Evolutionary conservation across 805 yeast genomes (phyloP), one percentile per base, ranked within the genome.

Genomic region (Monosporozyma yasuniensis): DNA sequence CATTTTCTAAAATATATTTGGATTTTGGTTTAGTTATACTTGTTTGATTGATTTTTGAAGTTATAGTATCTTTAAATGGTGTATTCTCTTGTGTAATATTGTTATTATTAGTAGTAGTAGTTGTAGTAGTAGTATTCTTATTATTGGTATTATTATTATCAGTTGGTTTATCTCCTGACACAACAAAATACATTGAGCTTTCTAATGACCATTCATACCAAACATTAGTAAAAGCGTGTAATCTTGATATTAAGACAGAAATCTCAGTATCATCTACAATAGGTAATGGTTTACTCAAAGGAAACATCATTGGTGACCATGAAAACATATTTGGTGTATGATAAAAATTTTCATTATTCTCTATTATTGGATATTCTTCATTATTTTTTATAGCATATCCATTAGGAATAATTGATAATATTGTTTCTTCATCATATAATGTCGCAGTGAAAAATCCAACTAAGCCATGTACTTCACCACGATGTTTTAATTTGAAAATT

Each of bases 131-230:
- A n/a, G n/a, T n/a, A n/a, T n/a, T n/a, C n/a, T n/a, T n/a, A n/a
- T n/a, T n/a, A n/a, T n/a, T n/a, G n/a, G n/a, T n/a, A n/a, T n/a
- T n/a, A n/a, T n/a, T n/a, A n/a, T n/a, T n/a, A n/a, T n/a, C n/a
- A n/a, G n/a, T n/a, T n/a, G 28, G 43, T 18, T 49, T 43, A 8
- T 52, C 52, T 14, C 59, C 61, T 1, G 71, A 65, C 2, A 63
- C 59, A 3, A 66, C 67, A 14, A 71, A 56, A 50, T 76, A 75
- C 32, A 77, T 68, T 56, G 72, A 80, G 4, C 77, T 69, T 57
- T 80, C 83, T 19, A 73, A 57, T 0, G 77, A 68, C 88, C 89
- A 84, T 52, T 80, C 84, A 56, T 83, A 83, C 88, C 88, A 82
- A 1, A 79, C 77, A 43, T 65, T 65, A 1, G 64, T 60, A 2